Percentiles rank a stretch among this genome's conserved stretches.
Conservation (phyloP, 345 rosid species). For the Gossypium anomalum region DNA sequence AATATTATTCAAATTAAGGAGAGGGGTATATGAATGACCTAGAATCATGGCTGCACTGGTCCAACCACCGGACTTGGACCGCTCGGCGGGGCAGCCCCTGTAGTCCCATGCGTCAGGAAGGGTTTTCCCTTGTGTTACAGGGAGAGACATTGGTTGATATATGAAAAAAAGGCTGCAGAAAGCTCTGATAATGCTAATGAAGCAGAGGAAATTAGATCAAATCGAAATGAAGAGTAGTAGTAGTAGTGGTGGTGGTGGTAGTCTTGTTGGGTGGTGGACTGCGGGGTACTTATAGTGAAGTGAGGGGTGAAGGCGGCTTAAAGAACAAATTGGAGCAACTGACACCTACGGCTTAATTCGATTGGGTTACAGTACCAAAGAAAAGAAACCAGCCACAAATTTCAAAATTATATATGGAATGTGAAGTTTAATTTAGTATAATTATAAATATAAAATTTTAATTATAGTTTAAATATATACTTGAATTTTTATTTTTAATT, state of each 20-base stretch:
- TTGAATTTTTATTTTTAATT: too few species aligned
- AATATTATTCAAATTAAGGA: not conserved
- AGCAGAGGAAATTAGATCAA: not conserved
- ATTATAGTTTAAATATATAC: too few species aligned
- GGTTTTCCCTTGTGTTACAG: slow-evolving; percentile 45
- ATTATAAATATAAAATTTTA: too few species aligned
- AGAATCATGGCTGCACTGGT: slow-evolving; percentile 83
- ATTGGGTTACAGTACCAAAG: not conserved
- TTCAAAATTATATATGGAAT: too few species aligned
- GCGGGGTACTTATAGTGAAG: not conserved
- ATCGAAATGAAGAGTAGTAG: not conserved
- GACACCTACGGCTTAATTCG: not conserved
- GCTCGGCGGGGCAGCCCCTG: slow-evolving; percentile 72
- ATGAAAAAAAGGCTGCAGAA: not conserved
- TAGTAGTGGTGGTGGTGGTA: not conserved
- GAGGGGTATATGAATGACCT: slow-evolving; percentile 34
- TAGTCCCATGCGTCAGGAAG: slow-evolving; percentile 89
- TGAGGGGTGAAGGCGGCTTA: not conserved
- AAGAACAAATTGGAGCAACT: not conserved
- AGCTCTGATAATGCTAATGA: not conserved
- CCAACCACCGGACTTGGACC: slow-evolving; percentile 80
- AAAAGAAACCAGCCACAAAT: too few species aligned
- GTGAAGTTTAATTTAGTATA: too few species aligned
- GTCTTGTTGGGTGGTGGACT: too few species aligned
- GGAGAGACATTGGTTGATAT: slow-evolving; percentile 36